Percentiles rank a stretch among this genome's conserved stretches.
phyloP scores from a whole-genome alignment of 805 yeast species.

The Maudiozyma pseudohumilis region DNA sequence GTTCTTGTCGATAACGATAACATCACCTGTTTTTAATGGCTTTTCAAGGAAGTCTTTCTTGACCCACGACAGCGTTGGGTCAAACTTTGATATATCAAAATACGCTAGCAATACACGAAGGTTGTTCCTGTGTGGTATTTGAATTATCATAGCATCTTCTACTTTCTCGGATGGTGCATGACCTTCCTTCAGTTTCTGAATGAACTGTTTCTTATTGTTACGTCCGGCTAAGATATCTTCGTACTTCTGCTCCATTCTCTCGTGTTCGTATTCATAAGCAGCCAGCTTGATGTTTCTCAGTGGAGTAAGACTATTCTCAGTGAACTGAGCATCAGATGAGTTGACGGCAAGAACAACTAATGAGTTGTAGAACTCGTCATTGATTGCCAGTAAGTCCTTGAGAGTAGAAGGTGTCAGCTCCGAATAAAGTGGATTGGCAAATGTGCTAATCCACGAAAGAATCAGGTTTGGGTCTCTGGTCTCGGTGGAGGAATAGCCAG shows the following conservation, averaged over 20 bases:
- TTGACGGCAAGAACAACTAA: slow-evolving; percentile 18
- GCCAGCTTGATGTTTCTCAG: slow-evolving; percentile 22
- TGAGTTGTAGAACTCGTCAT: slow-evolving; percentile 13
- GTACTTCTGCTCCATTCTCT: slow-evolving; percentile 35
- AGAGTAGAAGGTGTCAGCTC: slow-evolving; percentile 38
- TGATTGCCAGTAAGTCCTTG: slow-evolving; percentile 9
- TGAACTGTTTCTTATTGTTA: slow-evolving; percentile 34
- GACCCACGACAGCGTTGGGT: slow-evolving; percentile 19
- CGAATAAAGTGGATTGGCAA: slow-evolving; percentile 42
- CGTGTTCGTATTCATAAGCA: slow-evolving; percentile 40
- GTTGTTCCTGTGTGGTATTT: slow-evolving; percentile 38
- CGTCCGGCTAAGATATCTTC: slow-evolving; percentile 31
- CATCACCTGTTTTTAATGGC: slow-evolving; percentile 41
- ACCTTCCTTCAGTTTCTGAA: slow-evolving; percentile 35
- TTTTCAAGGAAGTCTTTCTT: slow-evolving; percentile 7
- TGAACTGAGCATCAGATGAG: slow-evolving; percentile 3
- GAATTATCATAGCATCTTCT: slow-evolving; percentile 38
- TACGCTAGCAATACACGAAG: slow-evolving; percentile 38
- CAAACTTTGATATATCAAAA: slow-evolving; percentile 38
- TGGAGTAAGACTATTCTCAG: slow-evolving; percentile 17
- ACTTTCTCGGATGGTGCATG: slow-evolving; percentile 37
- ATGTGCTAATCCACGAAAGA: slow-evolving; percentile 39
- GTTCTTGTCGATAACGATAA: slow-evolving; percentile 38
- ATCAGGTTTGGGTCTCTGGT: slow-evolving; percentile 42
- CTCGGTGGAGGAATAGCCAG: slow-evolving; percentile 55